phyloP scores from a whole-genome alignment of 1,139 yeast species.

The Candida pseudoviswanathii region DNA sequence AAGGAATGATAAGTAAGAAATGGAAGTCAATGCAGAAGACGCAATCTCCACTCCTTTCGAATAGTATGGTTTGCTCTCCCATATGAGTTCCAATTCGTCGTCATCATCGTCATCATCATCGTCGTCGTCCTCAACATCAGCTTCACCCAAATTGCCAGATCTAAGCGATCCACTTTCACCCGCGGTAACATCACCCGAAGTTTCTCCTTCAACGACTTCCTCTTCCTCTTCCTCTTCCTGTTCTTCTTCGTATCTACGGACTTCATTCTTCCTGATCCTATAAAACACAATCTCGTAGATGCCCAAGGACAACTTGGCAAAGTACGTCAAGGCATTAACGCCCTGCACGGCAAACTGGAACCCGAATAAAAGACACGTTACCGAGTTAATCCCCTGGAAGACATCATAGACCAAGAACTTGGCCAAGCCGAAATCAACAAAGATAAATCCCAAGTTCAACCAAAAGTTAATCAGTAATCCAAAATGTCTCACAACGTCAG shows the following conservation, averaged over 20 bases:
- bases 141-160: slow-evolving; percentile 25
- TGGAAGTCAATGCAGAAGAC: slow-evolving; percentile 44
- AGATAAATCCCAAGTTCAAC: slow-evolving; percentile 43
- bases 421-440: slow-evolving; percentile 55
- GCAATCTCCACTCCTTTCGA: slow-evolving; percentile 59
- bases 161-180: slow-evolving; percentile 42
- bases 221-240: slow-evolving; percentile 55
- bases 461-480: slow-evolving; percentile 20
- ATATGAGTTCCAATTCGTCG: slow-evolving; percentile 57
- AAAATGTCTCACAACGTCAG: slow-evolving; percentile 13
- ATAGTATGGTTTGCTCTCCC: slow-evolving; percentile 74
- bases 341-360: slow-evolving; percentile 74
- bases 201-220: slow-evolving; percentile 60
- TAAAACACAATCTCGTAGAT: slow-evolving; percentile 54
- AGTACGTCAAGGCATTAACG: slow-evolving; percentile 53
- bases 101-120: slow-evolving; percentile 33
- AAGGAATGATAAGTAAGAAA: slow-evolving; percentile 35
- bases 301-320: slow-evolving; percentile 54
- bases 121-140: slow-evolving; percentile 9
- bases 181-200: slow-evolving; percentile 42
- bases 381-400: slow-evolving; percentile 52
- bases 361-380: slow-evolving; percentile 63
- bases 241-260: slow-evolving; percentile 24
- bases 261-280: slow-evolving; percentile 16
- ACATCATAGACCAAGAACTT: slow-evolving; percentile 61